These are phyloP conservation scores for Solanum dulcamara DNA, from an alignment of 257 asterid species.

Conservation along the genomic window DNA sequence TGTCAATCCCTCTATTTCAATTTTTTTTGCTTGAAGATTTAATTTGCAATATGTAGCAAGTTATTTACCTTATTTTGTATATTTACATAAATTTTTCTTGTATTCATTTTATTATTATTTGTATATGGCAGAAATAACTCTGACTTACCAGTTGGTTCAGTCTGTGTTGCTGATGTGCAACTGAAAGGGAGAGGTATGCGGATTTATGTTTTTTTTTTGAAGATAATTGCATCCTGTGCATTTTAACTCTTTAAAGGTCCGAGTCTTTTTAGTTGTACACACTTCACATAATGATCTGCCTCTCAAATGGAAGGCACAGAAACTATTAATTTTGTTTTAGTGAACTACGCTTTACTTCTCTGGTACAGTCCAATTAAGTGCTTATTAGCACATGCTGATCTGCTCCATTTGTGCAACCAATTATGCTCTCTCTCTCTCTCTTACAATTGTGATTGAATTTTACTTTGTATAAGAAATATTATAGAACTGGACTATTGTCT, in stretches of 20 bases:
- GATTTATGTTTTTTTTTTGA: background rate
- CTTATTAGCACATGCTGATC: background rate
- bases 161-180: conserved; percentile 82
- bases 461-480: background rate
- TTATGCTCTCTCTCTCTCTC: background rate
- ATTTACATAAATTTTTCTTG: background rate
- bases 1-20: background rate
- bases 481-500: background rate
- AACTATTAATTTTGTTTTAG: background rate
- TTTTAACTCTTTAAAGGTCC: background rate
- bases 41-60: background rate
- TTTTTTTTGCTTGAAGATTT: too few species aligned
- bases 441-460: background rate
- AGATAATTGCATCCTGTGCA: background rate
- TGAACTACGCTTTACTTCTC: background rate
- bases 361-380: background rate
- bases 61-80: background rate
- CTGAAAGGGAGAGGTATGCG: conserved; percentile 80
- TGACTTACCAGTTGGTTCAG: conserved; percentile 78
- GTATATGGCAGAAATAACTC: conserved; percentile 50
- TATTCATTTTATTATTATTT: background rate
- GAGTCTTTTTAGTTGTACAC: background rate
- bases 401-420: background rate
- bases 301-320: background rate
- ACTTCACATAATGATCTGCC: background rate